Percentiles rank a stretch among this genome's conserved stretches.
Evolutionary conservation across 2,329 filamentous ascomycete genomes (phyloP).

Genomic region (Colletotrichum coccodes): DNA sequence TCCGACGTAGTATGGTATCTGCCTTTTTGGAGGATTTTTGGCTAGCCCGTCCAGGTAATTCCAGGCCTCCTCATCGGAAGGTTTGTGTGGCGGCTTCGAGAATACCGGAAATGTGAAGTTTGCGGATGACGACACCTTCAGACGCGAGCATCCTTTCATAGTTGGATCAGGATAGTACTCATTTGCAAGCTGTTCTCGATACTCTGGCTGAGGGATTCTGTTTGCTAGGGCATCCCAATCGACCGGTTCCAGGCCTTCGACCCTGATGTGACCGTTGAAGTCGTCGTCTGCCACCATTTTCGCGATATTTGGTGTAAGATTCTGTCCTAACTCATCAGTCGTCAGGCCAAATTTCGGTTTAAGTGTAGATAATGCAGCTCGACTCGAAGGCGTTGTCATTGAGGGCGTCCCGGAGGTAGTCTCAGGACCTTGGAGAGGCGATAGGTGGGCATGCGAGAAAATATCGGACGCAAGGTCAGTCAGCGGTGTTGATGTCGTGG

Average conservation of each 20-base stretch:
- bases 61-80: neutral
- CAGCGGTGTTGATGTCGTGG: neutral
- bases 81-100: neutral
- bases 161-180: neutral
- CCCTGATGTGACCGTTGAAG: neutral
- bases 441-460: too few relatives aligned
- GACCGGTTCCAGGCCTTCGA: neutral
- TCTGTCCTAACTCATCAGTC: neutral
- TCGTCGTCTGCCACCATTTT: neutral
- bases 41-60: conserved; percentile 2
- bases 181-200: neutral
- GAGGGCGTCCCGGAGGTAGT: too few relatives aligned
- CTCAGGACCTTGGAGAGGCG: too few relatives aligned
- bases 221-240: neutral
- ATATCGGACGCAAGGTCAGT: too few relatives aligned
- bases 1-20: conserved; percentile 2
- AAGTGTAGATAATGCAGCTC: too few relatives aligned
- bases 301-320: neutral
- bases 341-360: neutral
- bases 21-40: neutral
- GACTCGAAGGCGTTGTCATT: too few relatives aligned
- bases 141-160: neutral
- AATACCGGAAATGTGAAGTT: neutral
- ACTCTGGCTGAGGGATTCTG: neutral
- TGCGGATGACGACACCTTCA: neutral